Evolutionary conservation across 768 basidiomycete species (phyloP).

Genomic region (Inosperma sp.): DNA sequence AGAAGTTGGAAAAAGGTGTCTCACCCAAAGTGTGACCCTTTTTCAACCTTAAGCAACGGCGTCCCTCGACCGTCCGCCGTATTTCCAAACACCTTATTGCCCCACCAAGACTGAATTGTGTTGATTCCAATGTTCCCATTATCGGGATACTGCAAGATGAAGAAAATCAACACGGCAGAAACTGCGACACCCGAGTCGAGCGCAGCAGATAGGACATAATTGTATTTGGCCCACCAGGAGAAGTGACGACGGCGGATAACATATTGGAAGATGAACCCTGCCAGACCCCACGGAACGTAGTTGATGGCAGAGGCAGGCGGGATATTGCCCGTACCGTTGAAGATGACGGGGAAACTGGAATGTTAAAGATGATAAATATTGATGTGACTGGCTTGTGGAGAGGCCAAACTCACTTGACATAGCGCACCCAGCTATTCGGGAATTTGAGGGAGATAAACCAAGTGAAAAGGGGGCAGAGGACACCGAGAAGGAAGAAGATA

Average conservation of each 20-base stretch:
- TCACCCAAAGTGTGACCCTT: constrained; percentile 23
- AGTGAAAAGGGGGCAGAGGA: constrained; percentile 51
- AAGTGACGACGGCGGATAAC: constrained; percentile 55
- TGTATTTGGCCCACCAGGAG: constrained; percentile 69
- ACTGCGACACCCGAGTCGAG: constrained; percentile 68
- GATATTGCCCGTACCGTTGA: constrained; percentile 55
- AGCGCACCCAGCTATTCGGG: constrained; percentile 57
- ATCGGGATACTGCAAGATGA: constrained; percentile 58
- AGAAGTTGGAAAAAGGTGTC: too few species aligned
- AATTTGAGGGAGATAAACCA: constrained; percentile 54
- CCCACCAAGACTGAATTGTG: constrained; percentile 65
- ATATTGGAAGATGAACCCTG: constrained; percentile 65
- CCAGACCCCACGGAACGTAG: constrained; percentile 62
- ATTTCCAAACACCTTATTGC: constrained; percentile 38
- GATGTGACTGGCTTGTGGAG: not conserved
- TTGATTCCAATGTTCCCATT: constrained; percentile 55
- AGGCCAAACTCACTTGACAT: constrained; percentile 50
- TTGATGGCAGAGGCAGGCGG: constrained; percentile 67
- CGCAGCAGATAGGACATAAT: constrained; percentile 68
- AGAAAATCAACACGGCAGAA: constrained; percentile 51
- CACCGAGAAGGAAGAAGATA: constrained; percentile 78
- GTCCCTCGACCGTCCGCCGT: constrained; percentile 40
- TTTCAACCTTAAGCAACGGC: constrained; percentile 30
- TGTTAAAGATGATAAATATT: not conserved
- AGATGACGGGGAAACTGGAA: constrained; percentile 49